A percentile compares a stretch with the other conserved stretches of the same genome.
phyloP scores from a whole-genome alignment of 805 yeast genomes.

The Cyberlindnera suaveolens region DNA sequence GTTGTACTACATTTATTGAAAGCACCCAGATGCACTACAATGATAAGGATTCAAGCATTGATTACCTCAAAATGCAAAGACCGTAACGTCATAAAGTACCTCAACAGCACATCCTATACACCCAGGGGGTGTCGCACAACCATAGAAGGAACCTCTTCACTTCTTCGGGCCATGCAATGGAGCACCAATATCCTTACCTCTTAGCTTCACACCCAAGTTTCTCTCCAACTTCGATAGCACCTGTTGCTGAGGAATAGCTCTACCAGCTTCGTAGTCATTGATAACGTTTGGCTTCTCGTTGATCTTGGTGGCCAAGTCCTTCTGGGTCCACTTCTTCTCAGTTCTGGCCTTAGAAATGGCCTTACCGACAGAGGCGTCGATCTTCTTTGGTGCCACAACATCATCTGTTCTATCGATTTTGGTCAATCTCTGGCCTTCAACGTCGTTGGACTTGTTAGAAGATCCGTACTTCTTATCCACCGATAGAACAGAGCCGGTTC shows the following conservation, averaged over 20 bases:
- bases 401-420: slow-evolving; percentile 91
- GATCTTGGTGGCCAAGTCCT: slow-evolving; percentile 91
- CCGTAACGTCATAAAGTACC: not conserved
- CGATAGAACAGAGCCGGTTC: slow-evolving; percentile 82
- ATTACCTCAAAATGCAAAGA: not conserved
- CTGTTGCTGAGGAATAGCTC: slow-evolving; percentile 96
- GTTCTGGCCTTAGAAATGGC: slow-evolving; percentile 80
- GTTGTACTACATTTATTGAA: no score
- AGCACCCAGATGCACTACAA: no score
- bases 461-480: slow-evolving; percentile 90
- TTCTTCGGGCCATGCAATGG: slow-evolving; percentile 55
- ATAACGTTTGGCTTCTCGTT: slow-evolving; percentile 94
- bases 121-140: no score
- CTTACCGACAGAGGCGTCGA: slow-evolving; percentile 80
- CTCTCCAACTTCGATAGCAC: slow-evolving; percentile 87
- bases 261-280: slow-evolving; percentile 94
- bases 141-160: slow-evolving; percentile 8
- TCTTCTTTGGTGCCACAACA: slow-evolving; percentile 85
- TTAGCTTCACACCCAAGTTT: slow-evolving; percentile 86
- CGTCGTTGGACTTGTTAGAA: slow-evolving; percentile 53
- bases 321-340: slow-evolving; percentile 86
- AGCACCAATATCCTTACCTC: slow-evolving; percentile 93
- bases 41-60: no score
- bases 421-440: slow-evolving; percentile 93
- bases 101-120: no score